Percentiles rank a stretch among this genome's conserved stretches.
Evolutionary conservation across 2,329 filamentous ascomycete species (phyloP).

Genomic region (Bipolaris oryzae): DNA sequence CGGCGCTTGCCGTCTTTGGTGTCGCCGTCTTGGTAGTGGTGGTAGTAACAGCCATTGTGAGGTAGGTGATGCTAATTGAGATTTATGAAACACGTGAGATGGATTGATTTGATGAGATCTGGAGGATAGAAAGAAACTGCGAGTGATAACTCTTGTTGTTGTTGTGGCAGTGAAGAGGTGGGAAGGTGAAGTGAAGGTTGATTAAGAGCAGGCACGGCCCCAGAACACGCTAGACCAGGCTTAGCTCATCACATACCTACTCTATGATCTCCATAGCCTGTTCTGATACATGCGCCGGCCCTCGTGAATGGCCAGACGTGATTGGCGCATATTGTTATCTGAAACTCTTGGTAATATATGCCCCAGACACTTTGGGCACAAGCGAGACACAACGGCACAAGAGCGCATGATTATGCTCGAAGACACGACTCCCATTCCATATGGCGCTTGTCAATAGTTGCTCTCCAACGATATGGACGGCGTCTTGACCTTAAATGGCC

Average conservation of each 20-base stretch:
- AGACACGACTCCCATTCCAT: background rate
- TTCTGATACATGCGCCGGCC: conserved; percentile 11
- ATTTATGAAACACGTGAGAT: background rate
- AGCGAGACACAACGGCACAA: conserved; percentile 9
- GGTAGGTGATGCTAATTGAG: background rate
- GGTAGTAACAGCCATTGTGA: conserved; percentile 35
- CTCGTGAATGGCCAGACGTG: conserved; percentile 2
- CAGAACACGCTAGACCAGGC: conserved; percentile 13
- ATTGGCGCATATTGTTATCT: conserved; percentile 19
- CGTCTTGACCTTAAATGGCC: background rate
- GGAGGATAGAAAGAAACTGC: background rate
- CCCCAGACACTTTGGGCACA: conserved; percentile 5
- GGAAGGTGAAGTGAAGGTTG: conserved; percentile 21
- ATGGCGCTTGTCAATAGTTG: background rate
- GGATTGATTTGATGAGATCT: background rate
- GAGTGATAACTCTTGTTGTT: conserved; percentile 1
- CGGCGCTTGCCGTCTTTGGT: conserved; percentile 29
- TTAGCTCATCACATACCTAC: conserved; percentile 10
- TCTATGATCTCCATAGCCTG: conserved; percentile 13
- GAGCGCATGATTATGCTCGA: conserved; percentile 3
- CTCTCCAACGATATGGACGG: background rate
- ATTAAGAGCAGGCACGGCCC: conserved; percentile 19
- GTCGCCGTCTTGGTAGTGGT: conserved; percentile 34
- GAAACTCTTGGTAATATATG: conserved; percentile 18
- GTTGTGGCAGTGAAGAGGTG: conserved; percentile 7